Base-by-base conservation (phyloP, 441 rosid genomes). In the Croton laevigatus region DNA sequence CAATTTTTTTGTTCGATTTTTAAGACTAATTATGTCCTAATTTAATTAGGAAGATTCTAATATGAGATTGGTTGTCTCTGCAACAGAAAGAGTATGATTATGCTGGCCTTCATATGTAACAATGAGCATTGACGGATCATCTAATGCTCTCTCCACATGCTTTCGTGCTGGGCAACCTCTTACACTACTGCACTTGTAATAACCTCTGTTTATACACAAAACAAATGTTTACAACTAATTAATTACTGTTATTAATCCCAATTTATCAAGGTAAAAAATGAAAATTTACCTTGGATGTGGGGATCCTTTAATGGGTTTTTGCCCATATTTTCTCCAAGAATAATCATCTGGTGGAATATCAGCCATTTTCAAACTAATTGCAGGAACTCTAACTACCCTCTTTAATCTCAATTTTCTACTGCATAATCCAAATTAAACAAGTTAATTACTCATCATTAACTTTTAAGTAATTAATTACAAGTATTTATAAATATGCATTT, bases 121-220 rank as follows among this genome's bases (percentile, higher is more conserved):
- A 19, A 90, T 69, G 11, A 94, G 84, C 89, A 91, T 86, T 2
- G 94, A 52, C 9, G 97, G 83, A 77, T 94, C 95, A 62, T 91
- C 98, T 0, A 79, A 69, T 0, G 97, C 95, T 79, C 97, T 85
- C 79, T 91, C 98, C 6, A 94, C 97, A 36, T 93, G 98, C 72
- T 93, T 93, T 62, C 98, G 86, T 1, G 97, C 98, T n/a, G 98
- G 97, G 68, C 98, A 94, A 40, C 98, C 98, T 72, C 98, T 79
- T 46, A 90, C 81, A 17, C 97, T 94, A 22, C 98, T 94, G 81
- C 98, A 94, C 87, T 94, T 94, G 79, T 94, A 94, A 76, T 94
- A 94, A n/a, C 97, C 97, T 78, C 98, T 94, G 91, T 53, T 7
- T 8, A 38, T 5, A 8, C 42, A 6, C n/a, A n/a, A n/a, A n/a